Percentiles rank a stretch among this genome's conserved stretches.
These are phyloP conservation scores for Clohesyomyces aquaticus DNA, from an alignment of 495 filamentous ascomycete genomes.

Conservation along the genomic window DNA sequence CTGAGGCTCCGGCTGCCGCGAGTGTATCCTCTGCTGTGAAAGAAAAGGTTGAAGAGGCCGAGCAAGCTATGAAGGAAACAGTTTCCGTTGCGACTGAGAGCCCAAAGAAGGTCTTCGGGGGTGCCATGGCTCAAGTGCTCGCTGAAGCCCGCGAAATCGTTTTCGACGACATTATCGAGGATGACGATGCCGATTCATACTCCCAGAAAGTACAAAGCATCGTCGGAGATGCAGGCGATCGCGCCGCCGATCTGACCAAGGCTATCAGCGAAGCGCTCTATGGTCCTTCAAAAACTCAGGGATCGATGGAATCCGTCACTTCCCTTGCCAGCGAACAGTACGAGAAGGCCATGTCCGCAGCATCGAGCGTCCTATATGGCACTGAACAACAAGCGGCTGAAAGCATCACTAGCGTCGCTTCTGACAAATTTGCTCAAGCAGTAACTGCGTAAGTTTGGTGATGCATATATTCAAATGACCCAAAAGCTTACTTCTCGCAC, in stretches of 20 bases:
- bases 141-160: slow-evolving; percentile 56
- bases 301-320: slow-evolving; percentile 52
- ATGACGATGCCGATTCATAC: slow-evolving; percentile 51
- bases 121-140: slow-evolving; percentile 60
- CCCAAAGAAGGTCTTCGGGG: slow-evolving; percentile 54
- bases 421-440: slow-evolving; percentile 61
- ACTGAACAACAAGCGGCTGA: slow-evolving; percentile 56
- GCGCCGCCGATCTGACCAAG: slow-evolving; percentile 56
- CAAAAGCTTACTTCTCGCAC: neutral
- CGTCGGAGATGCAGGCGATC: slow-evolving; percentile 55
- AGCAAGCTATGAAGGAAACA: slow-evolving; percentile 3
- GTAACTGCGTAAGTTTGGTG: slow-evolving; percentile 67
- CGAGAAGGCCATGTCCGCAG: slow-evolving; percentile 59
- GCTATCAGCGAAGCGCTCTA: slow-evolving; percentile 60
- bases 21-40: slow-evolving; percentile 24
- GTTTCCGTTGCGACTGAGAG: slow-evolving; percentile 27
- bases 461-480: neutral
- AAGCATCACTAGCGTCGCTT: slow-evolving; percentile 56
- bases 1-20: slow-evolving; percentile 36
- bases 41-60: slow-evolving; percentile 27
- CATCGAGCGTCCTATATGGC: slow-evolving; percentile 62
- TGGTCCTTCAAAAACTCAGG: slow-evolving; percentile 50
- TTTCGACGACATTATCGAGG: slow-evolving; percentile 58
- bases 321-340: slow-evolving; percentile 61
- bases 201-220: slow-evolving; percentile 57